A percentile compares a stretch with the other conserved stretches of the same genome.
Evolutionary conservation across 2,329 filamentous ascomycete species (phyloP).

Genomic region (Rhexocercosporidium sp.): DNA sequence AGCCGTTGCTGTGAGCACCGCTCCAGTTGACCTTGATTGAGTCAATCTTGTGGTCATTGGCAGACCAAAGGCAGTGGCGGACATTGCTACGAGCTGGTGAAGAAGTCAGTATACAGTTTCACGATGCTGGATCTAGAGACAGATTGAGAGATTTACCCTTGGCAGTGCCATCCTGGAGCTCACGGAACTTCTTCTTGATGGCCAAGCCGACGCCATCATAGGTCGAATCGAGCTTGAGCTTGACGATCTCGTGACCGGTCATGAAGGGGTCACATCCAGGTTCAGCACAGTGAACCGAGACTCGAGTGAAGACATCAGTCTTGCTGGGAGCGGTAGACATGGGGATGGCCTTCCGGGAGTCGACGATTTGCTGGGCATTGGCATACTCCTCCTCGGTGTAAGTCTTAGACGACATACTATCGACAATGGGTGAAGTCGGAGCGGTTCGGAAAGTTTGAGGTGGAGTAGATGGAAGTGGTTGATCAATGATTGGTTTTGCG

Average conservation of each 20-base stretch:
- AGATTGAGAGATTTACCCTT: not conserved
- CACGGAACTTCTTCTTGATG: constrained; percentile 1
- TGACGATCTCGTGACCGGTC: constrained; percentile 15
- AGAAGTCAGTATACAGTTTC: not conserved
- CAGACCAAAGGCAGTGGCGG: constrained; percentile 10
- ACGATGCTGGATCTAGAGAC: too few relatives aligned
- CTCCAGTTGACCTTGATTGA: constrained; percentile 18
- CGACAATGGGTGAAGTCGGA: not conserved
- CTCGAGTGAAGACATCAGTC: not conserved
- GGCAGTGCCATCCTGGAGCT: not conserved
- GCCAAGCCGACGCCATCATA: not conserved
- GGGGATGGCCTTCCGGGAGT: not conserved
- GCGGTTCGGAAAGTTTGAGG: not conserved
- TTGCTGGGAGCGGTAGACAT: not conserved
- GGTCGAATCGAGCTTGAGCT: not conserved
- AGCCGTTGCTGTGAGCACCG: not conserved
- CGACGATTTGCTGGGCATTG: not conserved
- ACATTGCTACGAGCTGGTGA: constrained; percentile 12
- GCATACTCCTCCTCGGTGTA: not conserved
- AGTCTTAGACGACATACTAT: not conserved
- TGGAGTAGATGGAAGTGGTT: not conserved
- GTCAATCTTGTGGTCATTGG: constrained; percentile 13
- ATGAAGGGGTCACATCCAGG: not conserved
- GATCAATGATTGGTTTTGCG: not conserved
- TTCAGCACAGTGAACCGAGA: not conserved